Evolutionary conservation across 2,329 filamentous ascomycete genomes (phyloP).

Genomic region (Colletotrichum karsti): DNA sequence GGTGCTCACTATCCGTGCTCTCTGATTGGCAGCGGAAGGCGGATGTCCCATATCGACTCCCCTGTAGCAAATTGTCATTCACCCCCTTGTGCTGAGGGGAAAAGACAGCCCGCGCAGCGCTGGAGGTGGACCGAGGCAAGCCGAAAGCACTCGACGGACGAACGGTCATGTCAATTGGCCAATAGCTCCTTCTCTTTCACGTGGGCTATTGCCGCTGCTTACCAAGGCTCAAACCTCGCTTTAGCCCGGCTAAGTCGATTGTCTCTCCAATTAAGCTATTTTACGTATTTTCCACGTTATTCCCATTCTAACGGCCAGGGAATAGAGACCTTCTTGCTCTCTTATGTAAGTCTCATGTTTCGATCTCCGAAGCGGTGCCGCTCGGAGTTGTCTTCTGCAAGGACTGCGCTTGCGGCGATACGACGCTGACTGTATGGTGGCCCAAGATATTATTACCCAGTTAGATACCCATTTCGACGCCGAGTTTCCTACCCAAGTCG

Average conservation of each 20-base stretch:
- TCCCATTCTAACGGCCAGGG: neutral
- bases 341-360: constrained; percentile 2
- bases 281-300: constrained; percentile 10
- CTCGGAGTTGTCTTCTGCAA: constrained; percentile 7
- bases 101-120: too few relatives aligned
- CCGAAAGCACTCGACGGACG: constrained; percentile 15
- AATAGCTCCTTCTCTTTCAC: neutral
- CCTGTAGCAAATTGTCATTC: too few relatives aligned
- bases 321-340: neutral
- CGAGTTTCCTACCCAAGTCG: too few relatives aligned
- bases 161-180: constrained; percentile 24
- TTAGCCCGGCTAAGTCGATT: constrained; percentile 6
- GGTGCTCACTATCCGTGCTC: neutral
- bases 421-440: neutral
- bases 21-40: neutral
- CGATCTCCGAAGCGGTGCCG: neutral
- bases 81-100: constrained; percentile 6
- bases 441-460: neutral
- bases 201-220: constrained; percentile 14
- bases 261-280: neutral
- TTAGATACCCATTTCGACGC: neutral
- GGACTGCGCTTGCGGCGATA: neutral
- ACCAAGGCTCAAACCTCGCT: constrained; percentile 16
- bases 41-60: neutral
- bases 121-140: constrained; percentile 32